Evolutionary conservation across 495 filamentous ascomycete species (phyloP).

Genomic region (Trichoderma virens): DNA sequence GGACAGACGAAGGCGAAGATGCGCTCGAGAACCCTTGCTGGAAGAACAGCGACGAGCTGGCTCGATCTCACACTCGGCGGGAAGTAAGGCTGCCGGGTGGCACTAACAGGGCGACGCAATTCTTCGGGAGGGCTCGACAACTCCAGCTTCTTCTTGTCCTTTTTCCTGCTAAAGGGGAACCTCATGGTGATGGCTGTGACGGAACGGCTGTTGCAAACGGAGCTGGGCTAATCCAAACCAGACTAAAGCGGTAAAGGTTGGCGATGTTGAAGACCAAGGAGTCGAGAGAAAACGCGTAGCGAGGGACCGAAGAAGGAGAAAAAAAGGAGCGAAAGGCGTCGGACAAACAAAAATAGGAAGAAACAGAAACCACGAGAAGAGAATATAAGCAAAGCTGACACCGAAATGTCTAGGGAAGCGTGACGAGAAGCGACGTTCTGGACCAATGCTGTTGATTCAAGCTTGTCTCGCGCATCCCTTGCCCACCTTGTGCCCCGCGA

Average conservation of each 20-base stretch:
- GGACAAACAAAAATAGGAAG: too few species aligned
- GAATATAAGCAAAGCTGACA: background rate
- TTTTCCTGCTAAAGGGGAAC: slow-evolving; percentile 8
- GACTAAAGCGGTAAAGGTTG: background rate
- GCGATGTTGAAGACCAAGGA: background rate
- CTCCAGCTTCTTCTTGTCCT: slow-evolving; percentile 13
- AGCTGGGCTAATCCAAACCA: background rate
- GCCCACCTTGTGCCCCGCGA: background rate
- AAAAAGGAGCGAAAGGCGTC: background rate
- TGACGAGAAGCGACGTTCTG: background rate
- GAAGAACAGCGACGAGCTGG: slow-evolving; percentile 38
- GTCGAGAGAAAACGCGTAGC: background rate
- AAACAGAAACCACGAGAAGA: too few species aligned
- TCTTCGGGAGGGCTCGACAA: background rate
- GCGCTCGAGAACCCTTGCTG: slow-evolving; percentile 53
- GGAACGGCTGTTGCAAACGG: background rate
- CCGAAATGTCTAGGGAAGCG: background rate
- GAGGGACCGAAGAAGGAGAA: background rate
- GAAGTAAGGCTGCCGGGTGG: background rate
- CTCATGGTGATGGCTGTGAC: slow-evolving; percentile 1
- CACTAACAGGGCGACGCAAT: background rate
- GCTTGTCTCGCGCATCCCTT: slow-evolving; percentile 2
- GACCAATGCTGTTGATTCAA: background rate
- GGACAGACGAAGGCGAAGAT: slow-evolving; percentile 83
- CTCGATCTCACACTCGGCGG: slow-evolving; percentile 18